Conservation (phyloP, 306 rosid genomes). For the Lotus japonicus region DNA sequence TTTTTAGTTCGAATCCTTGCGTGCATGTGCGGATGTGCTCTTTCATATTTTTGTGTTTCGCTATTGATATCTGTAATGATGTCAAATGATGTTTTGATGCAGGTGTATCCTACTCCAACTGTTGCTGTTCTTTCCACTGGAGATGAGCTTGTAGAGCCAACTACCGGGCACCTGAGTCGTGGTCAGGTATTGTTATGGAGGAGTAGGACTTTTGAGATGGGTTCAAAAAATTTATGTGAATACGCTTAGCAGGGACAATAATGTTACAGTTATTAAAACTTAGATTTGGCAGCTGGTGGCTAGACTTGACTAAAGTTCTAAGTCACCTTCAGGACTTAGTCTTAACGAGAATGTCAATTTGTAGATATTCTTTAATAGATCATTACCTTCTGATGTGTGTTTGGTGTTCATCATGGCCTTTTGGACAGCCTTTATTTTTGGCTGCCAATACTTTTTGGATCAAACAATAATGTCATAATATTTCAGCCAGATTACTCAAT, state of each 20-base stretch:
- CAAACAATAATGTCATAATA: neutral
- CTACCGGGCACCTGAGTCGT: constrained; percentile 46
- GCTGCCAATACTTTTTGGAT: neutral
- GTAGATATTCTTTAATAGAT: neutral
- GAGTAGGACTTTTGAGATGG: neutral
- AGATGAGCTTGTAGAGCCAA: constrained; percentile 85
- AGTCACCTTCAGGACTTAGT: neutral
- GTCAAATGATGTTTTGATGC: constrained; percentile 22
- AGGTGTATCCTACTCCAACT: constrained; percentile 73
- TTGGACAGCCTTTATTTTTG: neutral
- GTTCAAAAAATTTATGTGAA: neutral
- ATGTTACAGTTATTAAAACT: neutral
- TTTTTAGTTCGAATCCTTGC: neutral
- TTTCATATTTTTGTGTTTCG: neutral
- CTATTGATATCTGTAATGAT: neutral
- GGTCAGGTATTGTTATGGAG: constrained; percentile 64
- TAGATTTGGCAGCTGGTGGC: neutral
- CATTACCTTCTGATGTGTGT: neutral
- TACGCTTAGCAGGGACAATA: neutral
- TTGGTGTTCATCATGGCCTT: neutral
- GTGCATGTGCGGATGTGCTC: no score
- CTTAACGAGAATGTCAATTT: neutral
- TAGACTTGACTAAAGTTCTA: neutral
- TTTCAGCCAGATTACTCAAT: neutral
- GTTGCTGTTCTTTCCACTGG: constrained; percentile 90